Evolutionary conservation across 2,329 filamentous ascomycete species (phyloP), one percentile per base, ranked within the genome.

Genomic region (Colletotrichum costaricense): DNA sequence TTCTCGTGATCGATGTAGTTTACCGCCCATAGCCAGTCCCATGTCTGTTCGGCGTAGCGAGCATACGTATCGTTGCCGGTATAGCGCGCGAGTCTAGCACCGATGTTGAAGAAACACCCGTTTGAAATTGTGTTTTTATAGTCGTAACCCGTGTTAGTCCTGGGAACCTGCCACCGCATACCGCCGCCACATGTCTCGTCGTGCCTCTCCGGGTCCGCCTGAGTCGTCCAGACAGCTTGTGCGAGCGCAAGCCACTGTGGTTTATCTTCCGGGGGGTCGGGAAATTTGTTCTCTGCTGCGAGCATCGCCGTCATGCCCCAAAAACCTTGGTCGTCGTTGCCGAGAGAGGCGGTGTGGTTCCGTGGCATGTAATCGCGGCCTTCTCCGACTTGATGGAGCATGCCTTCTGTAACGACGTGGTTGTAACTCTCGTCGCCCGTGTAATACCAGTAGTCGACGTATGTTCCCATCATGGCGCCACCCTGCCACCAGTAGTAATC

Each of bases 101-200:
- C 89, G 24, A 92, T 81, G 78, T 92, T 90, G 84, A 92, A 92
- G 80, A 91, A 90, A 77, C 88, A 88, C 57, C 88, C 90, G 74
- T 91, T 92, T 28, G 90, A 88, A 70, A 91, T 88, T 72, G 86
- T 82, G 81, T 92, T 92, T 81, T 92, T 97, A 86, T 95, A 95
- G 78, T 92, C 87, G 81, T 94, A 96, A 42, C 94, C 94, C 58
- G 86, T 88, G 80, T 95, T 95, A 77, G 92, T 91, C 6, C 88
- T 85, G 76, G 91, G 94, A 74, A 96, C 93, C 84, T 96, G 94
- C 93, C 93, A 95, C 76, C 93, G 88, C 75, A 95, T 81, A 24
- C 93, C 94, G 24, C 81, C 81, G 70, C 89, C 90, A 22, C 86
- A 86, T 0, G 81, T 82, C 0, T 84, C 81, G 9, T 86, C 86